Base-by-base conservation (phyloP, 805 yeast genomes). In the Pichia nakasei region DNA sequence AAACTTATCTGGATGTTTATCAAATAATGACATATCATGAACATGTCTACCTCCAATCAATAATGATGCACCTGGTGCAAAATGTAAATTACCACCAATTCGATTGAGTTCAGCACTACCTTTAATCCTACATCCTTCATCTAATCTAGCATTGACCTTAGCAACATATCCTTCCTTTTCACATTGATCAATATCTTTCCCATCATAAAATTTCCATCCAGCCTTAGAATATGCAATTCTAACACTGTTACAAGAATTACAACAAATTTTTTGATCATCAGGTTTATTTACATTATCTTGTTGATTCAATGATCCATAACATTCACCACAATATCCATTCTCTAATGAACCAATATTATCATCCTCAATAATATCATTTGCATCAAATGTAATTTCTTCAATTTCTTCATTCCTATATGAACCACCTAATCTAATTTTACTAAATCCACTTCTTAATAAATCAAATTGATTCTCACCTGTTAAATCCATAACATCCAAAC, bases 201-300 rank as follows among this genome's bases (percentile, higher is more conserved):
- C 97, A 60, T 91, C 97, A 54, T 68, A 83, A 63, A 93, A 91
- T 3, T 83, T 89, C 97, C 97, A 93, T 31, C 77, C 80, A 17
- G 67, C 72, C 15, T 70, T 72, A 19, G 84, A 81, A 59, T 91
- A 93, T 0, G 96, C 96, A 50, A 69, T 62, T 50, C 77, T 78
- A 22, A 91, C 95, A 36, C 85, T 77, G 36, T 75, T 83, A 69
- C 98, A 91, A 22, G 83, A 75, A 59, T 87, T 83, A 66, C 98
- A 91, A 65, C 96, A 87, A 22, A 71, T 63, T 47, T 68, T 66
- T 48, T 76, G 70, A 18, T 67, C 60, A 4, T 67, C 62, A 13
- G 47, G 39, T 24, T 59, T 49, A 5, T 62, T 60, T 2, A 64
- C 72, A 50, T 75, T 76, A 18, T 62, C 65, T 0, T 63, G 50